Evolutionary conservation across 2,329 filamentous ascomycete species (phyloP).

Genomic region (Fusarium austroafricanum): DNA sequence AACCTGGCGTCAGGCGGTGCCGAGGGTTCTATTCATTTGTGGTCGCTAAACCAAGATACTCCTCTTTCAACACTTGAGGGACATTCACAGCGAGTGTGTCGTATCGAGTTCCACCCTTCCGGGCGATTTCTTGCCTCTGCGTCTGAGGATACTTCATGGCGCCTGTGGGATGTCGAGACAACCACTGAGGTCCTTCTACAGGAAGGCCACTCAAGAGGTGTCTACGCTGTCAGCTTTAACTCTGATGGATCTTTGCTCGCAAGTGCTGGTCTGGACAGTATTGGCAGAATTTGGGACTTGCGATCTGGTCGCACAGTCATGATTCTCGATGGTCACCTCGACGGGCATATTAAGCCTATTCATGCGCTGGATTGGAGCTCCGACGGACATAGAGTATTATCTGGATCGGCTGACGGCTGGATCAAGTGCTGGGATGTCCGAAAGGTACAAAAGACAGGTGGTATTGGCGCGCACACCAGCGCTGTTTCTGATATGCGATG

Average conservation of each 20-base stretch:
- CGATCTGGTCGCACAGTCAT: conserved; percentile 93
- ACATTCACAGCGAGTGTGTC: conserved; percentile 87
- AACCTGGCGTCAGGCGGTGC: conserved; percentile 93
- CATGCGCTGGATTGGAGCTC: conserved; percentile 92
- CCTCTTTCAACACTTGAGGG: conserved; percentile 85
- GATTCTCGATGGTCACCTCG: conserved; percentile 90
- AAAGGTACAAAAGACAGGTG: conserved; percentile 84
- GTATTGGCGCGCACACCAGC: conserved; percentile 89
- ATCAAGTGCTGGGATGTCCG: conserved; percentile 98
- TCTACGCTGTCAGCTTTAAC: conserved; percentile 92
- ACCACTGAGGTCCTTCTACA: conserved; percentile 87
- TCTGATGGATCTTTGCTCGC: conserved; percentile 89
- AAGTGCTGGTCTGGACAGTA: conserved; percentile 92
- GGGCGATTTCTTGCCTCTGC: conserved; percentile 91
- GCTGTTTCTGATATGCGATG: conserved; percentile 93
- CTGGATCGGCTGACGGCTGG: conserved; percentile 92
- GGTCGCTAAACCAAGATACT: conserved; percentile 88
- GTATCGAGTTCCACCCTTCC: conserved; percentile 94
- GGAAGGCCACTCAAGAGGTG: conserved; percentile 93
- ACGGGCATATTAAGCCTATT: conserved; percentile 86
- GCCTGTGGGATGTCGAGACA: conserved; percentile 92
- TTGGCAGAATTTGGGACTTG: conserved; percentile 95
- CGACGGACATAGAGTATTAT: conserved; percentile 92
- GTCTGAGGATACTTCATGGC: conserved; percentile 96
- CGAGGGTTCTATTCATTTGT: conserved; percentile 87